Evolutionary conservation across 2,329 filamentous ascomycete genomes (phyloP).

Genomic region (Curvularia eragrostidis): DNA sequence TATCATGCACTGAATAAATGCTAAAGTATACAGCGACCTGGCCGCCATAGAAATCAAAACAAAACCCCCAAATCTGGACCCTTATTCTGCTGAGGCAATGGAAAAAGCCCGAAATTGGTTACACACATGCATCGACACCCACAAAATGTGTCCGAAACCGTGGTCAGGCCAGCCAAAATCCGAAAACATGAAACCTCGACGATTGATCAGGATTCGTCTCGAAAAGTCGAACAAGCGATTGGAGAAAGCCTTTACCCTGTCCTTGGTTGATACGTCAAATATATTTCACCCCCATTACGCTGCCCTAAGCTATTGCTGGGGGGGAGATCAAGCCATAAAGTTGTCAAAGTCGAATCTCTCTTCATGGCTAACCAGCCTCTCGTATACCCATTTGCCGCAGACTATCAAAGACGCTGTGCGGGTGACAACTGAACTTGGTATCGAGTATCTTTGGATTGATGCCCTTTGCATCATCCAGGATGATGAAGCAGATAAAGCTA

Average conservation of each 20-base stretch:
- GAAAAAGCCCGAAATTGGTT: not conserved
- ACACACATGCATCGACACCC: not conserved
- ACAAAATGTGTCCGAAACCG: not conserved
- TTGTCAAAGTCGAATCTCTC: not conserved
- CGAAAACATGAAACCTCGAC: not conserved
- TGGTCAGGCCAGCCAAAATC: not conserved
- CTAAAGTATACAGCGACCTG: not conserved
- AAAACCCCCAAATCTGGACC: not conserved
- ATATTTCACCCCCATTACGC: not conserved
- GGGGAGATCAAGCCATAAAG: not conserved
- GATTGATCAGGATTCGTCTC: not conserved
- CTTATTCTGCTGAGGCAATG: not conserved
- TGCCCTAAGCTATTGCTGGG: not conserved
- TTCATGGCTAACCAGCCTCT: not conserved
- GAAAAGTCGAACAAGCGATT: not conserved
- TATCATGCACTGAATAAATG: not conserved
- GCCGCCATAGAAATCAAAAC: not conserved
- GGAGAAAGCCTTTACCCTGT: not conserved
- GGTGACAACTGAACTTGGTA: not conserved
- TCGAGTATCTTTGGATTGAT: not conserved
- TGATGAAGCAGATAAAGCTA: not conserved
- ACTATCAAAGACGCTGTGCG: not conserved
- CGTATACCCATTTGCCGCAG: not conserved
- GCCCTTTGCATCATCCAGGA: not conserved
- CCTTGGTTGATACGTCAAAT: not conserved